Evolutionary conservation across 345 rosid species (phyloP), one percentile per base, ranked within the genome.

Genomic region (Linum trigynum): DNA sequence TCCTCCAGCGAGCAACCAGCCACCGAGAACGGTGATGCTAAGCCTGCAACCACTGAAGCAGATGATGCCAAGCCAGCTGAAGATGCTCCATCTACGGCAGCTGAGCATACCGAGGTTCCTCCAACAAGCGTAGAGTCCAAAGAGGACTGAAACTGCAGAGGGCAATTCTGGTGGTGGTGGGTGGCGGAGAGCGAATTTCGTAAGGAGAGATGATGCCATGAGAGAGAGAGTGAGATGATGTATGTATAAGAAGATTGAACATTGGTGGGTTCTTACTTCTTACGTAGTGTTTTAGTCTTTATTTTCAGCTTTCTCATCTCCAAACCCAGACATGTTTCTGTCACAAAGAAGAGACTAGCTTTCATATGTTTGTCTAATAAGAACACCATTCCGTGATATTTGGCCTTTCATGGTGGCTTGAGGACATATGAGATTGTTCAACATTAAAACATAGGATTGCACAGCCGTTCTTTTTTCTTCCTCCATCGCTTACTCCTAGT

Each of bases 41-140:
- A 56, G 36, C 59, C 59, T 16, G 59, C 5, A 56, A n/a, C 17
- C 3, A 70, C 71, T 66, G 89, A 78, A 66, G 74, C 59, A 37
- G 87, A 78, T 62, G 73, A 55, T 11, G 68, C 56, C 15, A 79
- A 81, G 69, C 78, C 80, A n/a, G 73, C 73, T n/a, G 84, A 85
- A 60, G 86, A 79, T 7, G 76, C 68, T 65, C 84, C 78, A 69
- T 76, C 78, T 10, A 69, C 62, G 32, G 36, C 40, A 32, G 75
- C 14, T 10, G 55, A 65, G 51, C 64, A 48, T 48, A 12, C 53
- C 1, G 68, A 57, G 45, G 86, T 68, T 62, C 51, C 76, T 58
- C 62, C 69, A 48, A 36, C 79, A 11, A 67, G 14, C 38, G 71
- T 39, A 17, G 80, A 76, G 16, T 57, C 77, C 55, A 74, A 77